Conservation (phyloP, 2,329 filamentous ascomycete genomes). For the Calcarisporium arbuscula region DNA sequence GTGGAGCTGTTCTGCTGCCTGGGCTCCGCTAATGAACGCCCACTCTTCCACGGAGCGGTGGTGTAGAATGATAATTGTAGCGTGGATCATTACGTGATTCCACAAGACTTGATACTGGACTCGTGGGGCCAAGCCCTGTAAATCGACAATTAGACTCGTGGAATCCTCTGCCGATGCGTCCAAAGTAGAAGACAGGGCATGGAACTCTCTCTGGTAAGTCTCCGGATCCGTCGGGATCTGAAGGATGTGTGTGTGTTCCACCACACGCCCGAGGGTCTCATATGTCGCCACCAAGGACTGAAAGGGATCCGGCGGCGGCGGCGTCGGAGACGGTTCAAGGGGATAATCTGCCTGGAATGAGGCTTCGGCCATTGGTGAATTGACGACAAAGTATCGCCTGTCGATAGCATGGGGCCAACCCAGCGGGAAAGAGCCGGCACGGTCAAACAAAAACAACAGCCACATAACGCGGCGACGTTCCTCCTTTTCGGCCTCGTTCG, state of each 20-base stretch:
- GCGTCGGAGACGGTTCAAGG: constrained; percentile 1
- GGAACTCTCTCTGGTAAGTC: no score
- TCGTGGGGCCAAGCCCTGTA: no score
- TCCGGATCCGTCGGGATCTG: no score
- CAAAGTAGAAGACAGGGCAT: no score
- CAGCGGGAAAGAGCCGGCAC: constrained; percentile 18
- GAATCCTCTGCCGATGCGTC: no score
- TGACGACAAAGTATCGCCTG: constrained; percentile 14
- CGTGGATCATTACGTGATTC: no score
- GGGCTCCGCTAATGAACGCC: no score
- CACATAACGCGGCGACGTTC: constrained; percentile 15
- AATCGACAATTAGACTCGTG: no score
- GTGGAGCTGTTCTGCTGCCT: no score
- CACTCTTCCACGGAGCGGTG: no score
- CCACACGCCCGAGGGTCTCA: constrained; percentile 14
- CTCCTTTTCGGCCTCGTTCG: constrained; percentile 14
- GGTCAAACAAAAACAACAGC: constrained; percentile 18
- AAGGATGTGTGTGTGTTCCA: constrained; percentile 15
- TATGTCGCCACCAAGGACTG: constrained; percentile 17
- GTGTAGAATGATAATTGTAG: no score
- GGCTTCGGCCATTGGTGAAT: constrained; percentile 16
- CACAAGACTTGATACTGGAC: no score
- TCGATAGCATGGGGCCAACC: constrained; percentile 18
- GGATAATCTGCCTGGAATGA: constrained; percentile 11
- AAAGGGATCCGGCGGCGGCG: constrained; percentile 7